Evolutionary conservation across 2,329 filamentous ascomycete genomes (phyloP).

Genomic region (Pseudophaeomoniella oleicola): DNA sequence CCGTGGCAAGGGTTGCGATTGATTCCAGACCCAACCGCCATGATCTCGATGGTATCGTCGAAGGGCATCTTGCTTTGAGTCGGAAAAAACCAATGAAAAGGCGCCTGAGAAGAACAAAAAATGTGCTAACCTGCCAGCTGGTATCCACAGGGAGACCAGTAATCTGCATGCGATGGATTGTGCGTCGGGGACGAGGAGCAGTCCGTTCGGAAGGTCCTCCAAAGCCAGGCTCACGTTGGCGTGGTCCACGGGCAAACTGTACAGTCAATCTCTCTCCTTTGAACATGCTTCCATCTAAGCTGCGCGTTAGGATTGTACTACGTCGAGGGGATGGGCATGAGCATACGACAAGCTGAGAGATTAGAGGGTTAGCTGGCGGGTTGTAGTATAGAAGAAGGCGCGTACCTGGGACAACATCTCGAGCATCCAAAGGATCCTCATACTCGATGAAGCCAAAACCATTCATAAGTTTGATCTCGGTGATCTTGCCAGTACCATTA

Average conservation of each 20-base stretch:
- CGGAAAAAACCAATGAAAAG: conserved; percentile 1
- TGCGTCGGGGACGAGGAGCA: conserved; percentile 70
- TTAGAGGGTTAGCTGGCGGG: too few species aligned
- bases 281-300: conserved; percentile 83
- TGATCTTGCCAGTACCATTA: conserved; percentile 94
- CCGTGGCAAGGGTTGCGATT: too few species aligned
- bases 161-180: conserved; percentile 92
- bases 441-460: conserved; percentile 99
- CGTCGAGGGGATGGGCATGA: conserved; percentile 42
- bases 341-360: conserved; percentile 41
- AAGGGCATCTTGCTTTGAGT: too few species aligned
- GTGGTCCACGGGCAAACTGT: conserved; percentile 88
- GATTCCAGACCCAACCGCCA: too few species aligned
- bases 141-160: conserved; percentile 94
- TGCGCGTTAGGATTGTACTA: conserved; percentile 20
- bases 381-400: conserved; percentile 10
- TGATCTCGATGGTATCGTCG: too few species aligned
- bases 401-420: conserved; percentile 95
- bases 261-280: conserved; percentile 96
- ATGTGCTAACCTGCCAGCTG: conserved; percentile 99
- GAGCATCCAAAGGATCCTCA: conserved; percentile 94
- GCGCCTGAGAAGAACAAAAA: too few species aligned
- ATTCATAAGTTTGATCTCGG: conserved; percentile 99
- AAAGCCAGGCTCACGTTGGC: conserved; percentile 47
- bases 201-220: conserved; percentile 48